Evolutionary conservation across 768 basidiomycete genomes (phyloP).

Genomic region (Saitozyma sp.): DNA sequence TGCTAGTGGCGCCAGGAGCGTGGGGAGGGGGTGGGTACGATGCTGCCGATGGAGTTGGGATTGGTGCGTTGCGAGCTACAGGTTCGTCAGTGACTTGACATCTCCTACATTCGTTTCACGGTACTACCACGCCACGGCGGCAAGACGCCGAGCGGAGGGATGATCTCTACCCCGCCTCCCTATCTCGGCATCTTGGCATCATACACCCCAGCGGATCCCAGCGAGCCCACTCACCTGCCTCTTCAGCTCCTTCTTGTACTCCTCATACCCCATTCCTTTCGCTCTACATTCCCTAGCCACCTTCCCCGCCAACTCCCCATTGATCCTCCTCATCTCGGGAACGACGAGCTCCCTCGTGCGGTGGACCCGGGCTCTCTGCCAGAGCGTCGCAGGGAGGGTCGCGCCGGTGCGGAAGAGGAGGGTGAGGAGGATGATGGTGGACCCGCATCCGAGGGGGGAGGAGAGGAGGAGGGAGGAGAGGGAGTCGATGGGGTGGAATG

Average conservation of each 20-base stretch:
- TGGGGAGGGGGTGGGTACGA: constrained; percentile 48
- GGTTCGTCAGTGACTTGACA: neutral
- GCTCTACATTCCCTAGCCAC: constrained; percentile 44
- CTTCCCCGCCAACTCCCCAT: constrained; percentile 34
- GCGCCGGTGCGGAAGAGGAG: constrained; percentile 42
- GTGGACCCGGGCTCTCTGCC: constrained; percentile 45
- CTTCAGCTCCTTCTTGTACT: constrained; percentile 47
- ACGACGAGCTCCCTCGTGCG: constrained; percentile 41
- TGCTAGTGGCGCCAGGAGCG: constrained; percentile 46
- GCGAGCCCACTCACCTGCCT: constrained; percentile 32
- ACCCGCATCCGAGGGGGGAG: constrained; percentile 31
- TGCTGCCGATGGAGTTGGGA: constrained; percentile 32
- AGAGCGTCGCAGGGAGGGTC: constrained; percentile 51
- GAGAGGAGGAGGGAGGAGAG: constrained; percentile 34
- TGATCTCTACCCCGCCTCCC: no score
- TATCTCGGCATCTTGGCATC: no score
- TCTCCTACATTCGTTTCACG: neutral
- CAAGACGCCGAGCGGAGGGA: no score
- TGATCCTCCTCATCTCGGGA: constrained; percentile 45
- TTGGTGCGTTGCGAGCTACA: constrained; percentile 39
- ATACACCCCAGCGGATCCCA: no score
- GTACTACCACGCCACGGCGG: neutral
- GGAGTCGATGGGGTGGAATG: constrained; percentile 18
- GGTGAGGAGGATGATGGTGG: constrained; percentile 51
- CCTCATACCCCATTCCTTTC: constrained; percentile 44